Percentiles rank a stretch among this genome's conserved stretches.
These are phyloP conservation scores for Aschersonia sp. DNA, from an alignment of 2,329 filamentous ascomycete species.

Conservation along the genomic window DNA sequence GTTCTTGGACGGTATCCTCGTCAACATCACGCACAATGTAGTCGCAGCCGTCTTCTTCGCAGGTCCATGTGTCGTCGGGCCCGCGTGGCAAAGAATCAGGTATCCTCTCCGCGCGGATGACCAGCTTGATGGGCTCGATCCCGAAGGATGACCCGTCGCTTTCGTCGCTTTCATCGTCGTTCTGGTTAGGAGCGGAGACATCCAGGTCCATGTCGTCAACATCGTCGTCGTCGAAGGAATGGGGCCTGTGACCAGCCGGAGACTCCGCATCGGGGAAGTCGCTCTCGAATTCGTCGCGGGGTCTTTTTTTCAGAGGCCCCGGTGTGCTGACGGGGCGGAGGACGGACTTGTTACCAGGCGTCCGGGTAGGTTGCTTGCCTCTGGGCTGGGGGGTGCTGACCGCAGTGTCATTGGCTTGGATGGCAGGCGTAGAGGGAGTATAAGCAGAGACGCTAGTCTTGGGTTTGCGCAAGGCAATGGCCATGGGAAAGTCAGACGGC, in stretches of 20 bases:
- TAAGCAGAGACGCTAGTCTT: not conserved
- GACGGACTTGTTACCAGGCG: slow-evolving; percentile 4
- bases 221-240: slow-evolving; percentile 14
- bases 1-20: slow-evolving; percentile 34
- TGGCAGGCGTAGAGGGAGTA: slow-evolving; percentile 1
- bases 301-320: slow-evolving; percentile 25
- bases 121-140: slow-evolving; percentile 22
- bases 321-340: slow-evolving; percentile 12
- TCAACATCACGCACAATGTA: slow-evolving; percentile 51
- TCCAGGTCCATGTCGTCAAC: slow-evolving; percentile 16
- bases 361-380: slow-evolving; percentile 14
- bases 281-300: slow-evolving; percentile 21
- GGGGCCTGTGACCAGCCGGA: slow-evolving; percentile 19
- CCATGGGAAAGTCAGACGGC: slow-evolving; percentile 14
- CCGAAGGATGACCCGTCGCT: slow-evolving; percentile 7
- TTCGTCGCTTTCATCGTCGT: not conserved
- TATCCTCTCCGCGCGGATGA: slow-evolving; percentile 33
- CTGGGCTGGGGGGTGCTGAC: slow-evolving; percentile 9
- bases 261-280: slow-evolving; percentile 20
- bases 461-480: slow-evolving; percentile 10
- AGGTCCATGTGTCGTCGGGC: slow-evolving; percentile 51
- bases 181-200: slow-evolving; percentile 8
- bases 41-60: slow-evolving; percentile 47
- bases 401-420: not conserved
- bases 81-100: slow-evolving; percentile 35